Conservation (phyloP, 78 protist genomes). For the Dictyostelium purpureum region DNA sequence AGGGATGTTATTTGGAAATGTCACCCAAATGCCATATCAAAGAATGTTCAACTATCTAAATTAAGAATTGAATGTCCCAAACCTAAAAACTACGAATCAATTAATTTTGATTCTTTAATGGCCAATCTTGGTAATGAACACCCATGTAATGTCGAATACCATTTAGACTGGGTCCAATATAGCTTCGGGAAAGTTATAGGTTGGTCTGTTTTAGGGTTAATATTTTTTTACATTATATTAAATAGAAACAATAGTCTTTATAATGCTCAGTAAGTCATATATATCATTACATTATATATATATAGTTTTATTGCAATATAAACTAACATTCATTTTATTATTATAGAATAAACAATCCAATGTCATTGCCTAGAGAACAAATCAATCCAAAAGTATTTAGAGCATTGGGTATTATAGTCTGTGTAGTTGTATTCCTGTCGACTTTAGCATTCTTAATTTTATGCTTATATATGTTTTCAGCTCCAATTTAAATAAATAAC, state of each 20-base stretch:
- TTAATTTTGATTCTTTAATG: neutral
- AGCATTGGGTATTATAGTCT: slow-evolving; percentile 22
- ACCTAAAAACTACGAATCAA: too few species aligned
- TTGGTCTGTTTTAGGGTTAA: slow-evolving; percentile 1
- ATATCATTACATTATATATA: neutral
- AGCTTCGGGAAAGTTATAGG: neutral
- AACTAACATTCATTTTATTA: neutral
- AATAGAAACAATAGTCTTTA: slow-evolving; percentile 15
- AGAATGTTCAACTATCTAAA: slow-evolving; percentile 19
- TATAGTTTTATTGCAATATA: too few species aligned
- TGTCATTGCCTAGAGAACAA: slow-evolving; percentile 44
- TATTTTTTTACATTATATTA: slow-evolving; percentile 14
- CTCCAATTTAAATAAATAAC: neutral
- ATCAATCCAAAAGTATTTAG: slow-evolving; percentile 54
- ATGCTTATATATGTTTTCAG: slow-evolving; percentile 38
- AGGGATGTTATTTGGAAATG: slow-evolving; percentile 18
- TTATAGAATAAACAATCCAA: slow-evolving; percentile 23
- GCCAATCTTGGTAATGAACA: slow-evolving; percentile 13
- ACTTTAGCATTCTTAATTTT: slow-evolving; percentile 11
- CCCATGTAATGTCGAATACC: slow-evolving; percentile 20
- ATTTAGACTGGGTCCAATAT: slow-evolving; percentile 4
- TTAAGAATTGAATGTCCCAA: slow-evolving; percentile 12
- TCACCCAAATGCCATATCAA: slow-evolving; percentile 6
- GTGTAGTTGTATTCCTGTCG: neutral
- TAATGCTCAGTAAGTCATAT: slow-evolving; percentile 12